Evolutionary conservation across 2,329 filamentous ascomycete species (phyloP), one percentile per base, ranked within the genome.

Genomic region (Talaromyces verruculosus): DNA sequence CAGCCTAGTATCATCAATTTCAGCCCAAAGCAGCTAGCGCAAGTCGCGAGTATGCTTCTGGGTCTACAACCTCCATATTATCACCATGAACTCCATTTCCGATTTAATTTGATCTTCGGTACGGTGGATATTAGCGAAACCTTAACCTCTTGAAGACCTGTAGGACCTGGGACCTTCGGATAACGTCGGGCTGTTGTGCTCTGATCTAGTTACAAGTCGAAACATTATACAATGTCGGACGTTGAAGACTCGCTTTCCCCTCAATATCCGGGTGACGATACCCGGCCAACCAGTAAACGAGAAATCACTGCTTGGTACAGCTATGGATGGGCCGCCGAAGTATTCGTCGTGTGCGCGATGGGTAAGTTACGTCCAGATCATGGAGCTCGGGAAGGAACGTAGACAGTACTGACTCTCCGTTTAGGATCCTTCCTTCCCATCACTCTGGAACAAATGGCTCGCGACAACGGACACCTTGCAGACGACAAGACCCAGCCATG

Each of bases 271-370:
- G 92, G 91, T 68, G 92, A 98, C 77, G 95, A 99, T 78, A 91
- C 88, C 28, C 86, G 94, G n/a, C 87, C 91, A 64, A 98, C 95
- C 10, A 97, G 91, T 77, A 82, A 81, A 71, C 94, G 91, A 78
- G 95, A 99, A 84, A 85, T 98, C 67, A 84, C 88, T 45, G 95
- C 94, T 72, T 99, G 96, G 91, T 99, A 98, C 79, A 90, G 90
- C 76, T 98, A 98, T 82, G 91, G 91, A 49, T 98, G 96, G 84
- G 95, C 95, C 28, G 93, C 94, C 22, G 95, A 99, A 81, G 94
- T 96, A 63, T 98, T 97, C 77, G 92, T 96, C 17, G 91, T 98
- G 65, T 98, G 95, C 78, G 94, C 88, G 25, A 87, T 91, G 76
- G 88, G 93, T 80, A 77, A 53, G 55, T 37, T 19, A 30, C 51